phyloP scores from a whole-genome alignment of 2,329 filamentous ascomycete species.

The Exophiala bonariae region DNA sequence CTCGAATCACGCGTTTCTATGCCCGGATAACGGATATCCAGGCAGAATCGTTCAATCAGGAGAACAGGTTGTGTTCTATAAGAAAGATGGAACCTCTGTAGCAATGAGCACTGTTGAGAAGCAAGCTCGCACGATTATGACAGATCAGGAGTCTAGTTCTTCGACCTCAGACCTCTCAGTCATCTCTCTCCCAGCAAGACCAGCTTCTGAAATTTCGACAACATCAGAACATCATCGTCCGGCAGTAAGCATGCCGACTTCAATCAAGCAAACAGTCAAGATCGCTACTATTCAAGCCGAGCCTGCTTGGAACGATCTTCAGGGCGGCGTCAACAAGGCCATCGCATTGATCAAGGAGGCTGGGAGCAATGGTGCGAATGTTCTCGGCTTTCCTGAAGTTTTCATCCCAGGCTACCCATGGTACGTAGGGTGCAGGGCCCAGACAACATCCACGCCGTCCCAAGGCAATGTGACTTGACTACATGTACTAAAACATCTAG shows the following conservation, averaged over 20 bases:
- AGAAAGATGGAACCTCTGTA: no score
- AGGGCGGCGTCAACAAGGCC: slow-evolving; percentile 51
- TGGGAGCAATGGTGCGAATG: slow-evolving; percentile 49
- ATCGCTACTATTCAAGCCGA: not conserved
- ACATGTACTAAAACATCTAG: no score
- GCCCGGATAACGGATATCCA: no score
- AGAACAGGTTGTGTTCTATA: no score
- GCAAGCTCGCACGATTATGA: not conserved
- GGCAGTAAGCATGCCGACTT: not conserved
- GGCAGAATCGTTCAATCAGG: no score
- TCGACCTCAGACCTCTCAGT: slow-evolving; percentile 1
- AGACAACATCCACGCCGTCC: no score
- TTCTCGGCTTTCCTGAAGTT: slow-evolving; percentile 53
- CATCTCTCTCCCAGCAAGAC: not conserved
- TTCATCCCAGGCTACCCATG: slow-evolving; percentile 4
- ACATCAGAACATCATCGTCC: not conserved
- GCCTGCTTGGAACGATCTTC: slow-evolving; percentile 7
- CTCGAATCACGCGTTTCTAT: no score
- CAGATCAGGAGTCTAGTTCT: not conserved
- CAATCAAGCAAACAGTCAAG: not conserved
- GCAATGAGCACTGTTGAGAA: no score
- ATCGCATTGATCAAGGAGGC: slow-evolving; percentile 56
- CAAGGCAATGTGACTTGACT: no score
- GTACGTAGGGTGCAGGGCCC: not conserved
- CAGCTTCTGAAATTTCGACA: not conserved